Evolutionary conservation across 164 flowering plant genomes (phyloP), one percentile per base, ranked within the genome.

Genomic region (Aristolochia contorta): DNA sequence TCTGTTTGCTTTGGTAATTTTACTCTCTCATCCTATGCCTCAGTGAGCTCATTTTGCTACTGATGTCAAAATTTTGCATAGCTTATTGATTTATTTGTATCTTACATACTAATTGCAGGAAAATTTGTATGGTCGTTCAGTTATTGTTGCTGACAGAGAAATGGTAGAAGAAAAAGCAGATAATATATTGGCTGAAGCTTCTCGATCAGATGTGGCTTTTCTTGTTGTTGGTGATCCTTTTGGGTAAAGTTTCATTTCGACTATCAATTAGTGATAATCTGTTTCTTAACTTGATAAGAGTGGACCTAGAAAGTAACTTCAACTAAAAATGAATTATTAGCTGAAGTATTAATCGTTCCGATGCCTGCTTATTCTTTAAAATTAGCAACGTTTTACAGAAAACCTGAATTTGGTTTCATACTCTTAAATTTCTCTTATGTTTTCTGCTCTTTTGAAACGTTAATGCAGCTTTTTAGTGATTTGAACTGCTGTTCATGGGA

Each of bases 181-280:
- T 63, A 61, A 57, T 51, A 74, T 93, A 15, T 74, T 93, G 30
- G 59, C 73, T 1, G 86, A 79, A 72, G 92, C 99, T 69, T 64
- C 64, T 7, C 55, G 62, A 0, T 73, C 75, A 45, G 80, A 87
- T 68, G 94, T 87, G n/a, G 97, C 89, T 56, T 88, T 93, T 63
- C 83, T 93, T 58, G 96, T 90, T 60, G 96, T 90, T 69, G 99
- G 99, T 0, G 99, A 93, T 43, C 96, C 98, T 63, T 93, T 89
- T 73, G 98, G 97, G 96, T 92, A 79, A 21, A 62, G 7, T 47
- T 12, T 9, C 45, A 1, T 37, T 1, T 10, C 43, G 7, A 37
- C 43, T 37, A 37, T 37, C 10, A 37, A 37, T 49, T 0, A 49
- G 8, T 49, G 19, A 49, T 20, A 49, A 49, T 49, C 22, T 49